Percentiles rank a stretch among this genome's conserved stretches.
phyloP scores from a whole-genome alignment of 108 stramenopile genomes.

The Cyclostephanos invisitatus region DNA sequence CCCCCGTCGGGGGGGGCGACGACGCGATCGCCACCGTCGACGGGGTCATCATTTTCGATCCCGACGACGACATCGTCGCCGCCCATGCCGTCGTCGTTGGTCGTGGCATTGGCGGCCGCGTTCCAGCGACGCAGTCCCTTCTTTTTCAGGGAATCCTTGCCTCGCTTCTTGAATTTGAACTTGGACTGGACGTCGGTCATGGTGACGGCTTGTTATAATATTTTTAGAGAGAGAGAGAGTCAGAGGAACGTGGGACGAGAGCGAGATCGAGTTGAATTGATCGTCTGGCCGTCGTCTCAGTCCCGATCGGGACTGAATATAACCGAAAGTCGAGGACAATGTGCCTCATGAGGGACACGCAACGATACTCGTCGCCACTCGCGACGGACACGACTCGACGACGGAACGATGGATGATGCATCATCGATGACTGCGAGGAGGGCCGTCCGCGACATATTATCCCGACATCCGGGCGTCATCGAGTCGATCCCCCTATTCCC shows the following conservation, averaged over 20 bases:
- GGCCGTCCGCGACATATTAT: background rate
- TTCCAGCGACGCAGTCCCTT: constrained; percentile 27
- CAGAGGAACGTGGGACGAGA: too few relatives aligned
- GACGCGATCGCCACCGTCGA: background rate
- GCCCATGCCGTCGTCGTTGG: background rate
- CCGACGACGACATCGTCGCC: constrained; percentile 5
- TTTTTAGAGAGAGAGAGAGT: too few relatives aligned
- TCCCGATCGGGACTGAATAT: too few relatives aligned
- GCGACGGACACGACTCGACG: too few relatives aligned
- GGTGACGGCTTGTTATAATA: too few relatives aligned
- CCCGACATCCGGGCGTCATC: background rate
- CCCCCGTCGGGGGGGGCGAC: too few relatives aligned
- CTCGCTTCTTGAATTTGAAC: constrained; percentile 45
- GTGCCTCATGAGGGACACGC: too few relatives aligned
- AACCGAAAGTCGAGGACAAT: too few relatives aligned
- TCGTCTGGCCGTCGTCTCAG: background rate
- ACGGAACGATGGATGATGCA: background rate
- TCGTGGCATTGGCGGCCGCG: background rate
- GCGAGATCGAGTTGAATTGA: too few relatives aligned
- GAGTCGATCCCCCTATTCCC: background rate
- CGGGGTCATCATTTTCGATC: too few relatives aligned
- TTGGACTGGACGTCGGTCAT: constrained; percentile 16
- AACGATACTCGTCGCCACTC: too few relatives aligned
- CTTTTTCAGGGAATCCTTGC: constrained; percentile 31
- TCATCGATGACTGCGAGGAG: background rate